phyloP scores from a whole-genome alignment of 257 asterid genomes.

The Solanum clarkiae region DNA sequence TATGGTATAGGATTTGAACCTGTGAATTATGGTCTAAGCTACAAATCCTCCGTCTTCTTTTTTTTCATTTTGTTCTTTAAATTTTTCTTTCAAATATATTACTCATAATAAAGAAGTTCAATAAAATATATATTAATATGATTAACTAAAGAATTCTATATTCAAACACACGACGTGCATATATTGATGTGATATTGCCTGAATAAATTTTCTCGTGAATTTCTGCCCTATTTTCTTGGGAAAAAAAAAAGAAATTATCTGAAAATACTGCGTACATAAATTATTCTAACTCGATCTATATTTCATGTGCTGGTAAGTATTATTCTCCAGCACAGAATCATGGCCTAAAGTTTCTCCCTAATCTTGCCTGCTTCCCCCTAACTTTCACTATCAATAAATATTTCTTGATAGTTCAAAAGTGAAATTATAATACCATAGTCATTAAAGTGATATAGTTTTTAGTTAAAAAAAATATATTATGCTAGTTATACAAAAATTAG shows the following conservation, averaged over 20 bases:
- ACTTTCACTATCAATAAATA: background rate
- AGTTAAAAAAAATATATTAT: background rate
- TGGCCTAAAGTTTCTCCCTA: background rate
- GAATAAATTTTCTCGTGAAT: background rate
- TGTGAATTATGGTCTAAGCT: too few species aligned
- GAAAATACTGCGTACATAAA: background rate
- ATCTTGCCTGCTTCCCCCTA: background rate
- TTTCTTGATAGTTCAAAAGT: background rate
- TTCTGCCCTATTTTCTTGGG: too few species aligned
- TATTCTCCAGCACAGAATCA: background rate
- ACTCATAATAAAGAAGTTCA: too few species aligned
- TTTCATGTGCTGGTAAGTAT: background rate
- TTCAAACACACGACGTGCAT: background rate
- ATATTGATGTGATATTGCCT: background rate
- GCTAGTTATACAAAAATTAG: background rate
- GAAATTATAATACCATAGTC: background rate
- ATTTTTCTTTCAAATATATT: too few species aligned
- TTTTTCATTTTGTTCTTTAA: too few species aligned
- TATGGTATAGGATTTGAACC: fast-evolving
- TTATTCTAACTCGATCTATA: background rate
- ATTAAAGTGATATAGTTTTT: background rate
- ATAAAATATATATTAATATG: background rate
- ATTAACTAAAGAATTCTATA: background rate
- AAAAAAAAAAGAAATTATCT: background rate
- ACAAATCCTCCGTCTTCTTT: too few species aligned